Evolutionary conservation across 345 rosid species (phyloP).

Genomic region (Viola odorata): DNA sequence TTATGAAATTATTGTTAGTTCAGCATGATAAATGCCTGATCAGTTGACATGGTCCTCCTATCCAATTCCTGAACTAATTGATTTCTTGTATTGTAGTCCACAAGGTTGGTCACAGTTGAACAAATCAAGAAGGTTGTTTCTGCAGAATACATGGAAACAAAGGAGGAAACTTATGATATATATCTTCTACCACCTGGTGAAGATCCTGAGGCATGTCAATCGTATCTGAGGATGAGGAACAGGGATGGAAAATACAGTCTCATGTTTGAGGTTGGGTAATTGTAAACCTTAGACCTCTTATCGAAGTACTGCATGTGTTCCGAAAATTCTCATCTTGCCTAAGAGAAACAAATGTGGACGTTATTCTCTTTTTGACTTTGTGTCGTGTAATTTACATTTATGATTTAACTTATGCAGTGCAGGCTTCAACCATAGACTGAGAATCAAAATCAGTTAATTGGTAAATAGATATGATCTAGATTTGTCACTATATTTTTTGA

Average conservation of each 20-base stretch:
- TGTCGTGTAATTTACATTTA: no score
- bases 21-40: not conserved
- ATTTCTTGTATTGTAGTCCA: slow-evolving; percentile 51
- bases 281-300: slow-evolving; percentile 1
- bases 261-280: slow-evolving; percentile 81
- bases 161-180: slow-evolving; percentile 96
- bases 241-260: slow-evolving; percentile 97
- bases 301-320: not conserved
- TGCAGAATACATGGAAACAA: slow-evolving; percentile 48
- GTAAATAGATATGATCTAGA: no score
- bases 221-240: slow-evolving; percentile 97
- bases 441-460: no score
- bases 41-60: slow-evolving; percentile 7
- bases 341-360: not conserved
- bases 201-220: slow-evolving; percentile 99
- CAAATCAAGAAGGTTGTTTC: slow-evolving; percentile 67
- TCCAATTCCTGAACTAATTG: slow-evolving; percentile 7
- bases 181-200: slow-evolving; percentile 98
- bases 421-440: no score
- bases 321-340: slow-evolving; percentile 4
- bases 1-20: not conserved
- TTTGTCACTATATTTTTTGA: not conserved
- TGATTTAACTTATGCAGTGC: no score
- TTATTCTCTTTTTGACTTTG: no score
- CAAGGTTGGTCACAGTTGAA: slow-evolving; percentile 62